phyloP scores from a whole-genome alignment of 2,329 filamentous ascomycete genomes.

The Talaromyces sp. region DNA sequence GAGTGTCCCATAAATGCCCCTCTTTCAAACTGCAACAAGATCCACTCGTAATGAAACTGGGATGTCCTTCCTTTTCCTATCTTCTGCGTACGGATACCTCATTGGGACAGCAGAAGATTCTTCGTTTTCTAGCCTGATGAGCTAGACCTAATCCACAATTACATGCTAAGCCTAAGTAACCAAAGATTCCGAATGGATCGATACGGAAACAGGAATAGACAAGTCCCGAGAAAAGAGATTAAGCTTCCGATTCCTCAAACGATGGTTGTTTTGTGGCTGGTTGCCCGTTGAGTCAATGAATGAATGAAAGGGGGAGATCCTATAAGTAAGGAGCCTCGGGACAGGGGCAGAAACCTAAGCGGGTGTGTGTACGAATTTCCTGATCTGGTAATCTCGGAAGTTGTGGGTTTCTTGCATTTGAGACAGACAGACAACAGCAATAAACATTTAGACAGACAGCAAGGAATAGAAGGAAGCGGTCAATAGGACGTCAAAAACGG shows the following conservation, averaged over 20 bases:
- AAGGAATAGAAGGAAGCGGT: conserved; percentile 2
- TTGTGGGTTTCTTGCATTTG: background rate
- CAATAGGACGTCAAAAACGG: background rate
- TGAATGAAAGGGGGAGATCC: background rate
- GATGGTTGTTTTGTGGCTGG: conserved; percentile 4
- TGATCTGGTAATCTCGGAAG: background rate
- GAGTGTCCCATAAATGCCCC: background rate
- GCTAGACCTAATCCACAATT: background rate
- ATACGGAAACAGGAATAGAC: background rate
- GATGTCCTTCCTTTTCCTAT: background rate
- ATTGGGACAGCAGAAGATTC: background rate
- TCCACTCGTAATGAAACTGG: background rate
- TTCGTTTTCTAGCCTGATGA: background rate
- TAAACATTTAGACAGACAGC: background rate
- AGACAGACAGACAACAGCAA: background rate
- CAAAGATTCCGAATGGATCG: background rate
- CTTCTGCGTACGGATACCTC: background rate
- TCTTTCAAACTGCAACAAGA: background rate
- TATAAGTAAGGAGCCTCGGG: background rate
- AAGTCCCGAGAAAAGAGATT: background rate
- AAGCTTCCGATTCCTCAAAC: conserved; percentile 2
- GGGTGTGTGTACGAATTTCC: background rate
- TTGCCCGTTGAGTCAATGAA: background rate
- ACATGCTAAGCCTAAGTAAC: too few relatives aligned
- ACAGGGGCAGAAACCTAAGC: background rate